A percentile compares a stretch with the other conserved stretches of the same genome.
Conservation (phyloP, 2,329 filamentous ascomycete genomes). For the Diplodia intermedia region DNA sequence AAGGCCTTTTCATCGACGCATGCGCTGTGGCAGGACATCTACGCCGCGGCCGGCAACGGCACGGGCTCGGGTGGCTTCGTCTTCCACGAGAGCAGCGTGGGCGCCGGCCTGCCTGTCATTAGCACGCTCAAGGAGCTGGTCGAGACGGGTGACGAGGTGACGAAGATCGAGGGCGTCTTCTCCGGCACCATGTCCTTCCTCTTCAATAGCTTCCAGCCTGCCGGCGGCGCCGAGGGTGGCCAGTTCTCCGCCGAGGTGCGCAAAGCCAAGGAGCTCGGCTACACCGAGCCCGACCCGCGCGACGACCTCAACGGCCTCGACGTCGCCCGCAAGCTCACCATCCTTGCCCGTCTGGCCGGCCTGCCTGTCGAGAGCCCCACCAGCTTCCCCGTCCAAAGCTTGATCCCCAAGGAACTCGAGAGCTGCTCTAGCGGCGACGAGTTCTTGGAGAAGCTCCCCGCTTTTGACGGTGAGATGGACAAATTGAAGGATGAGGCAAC, state of each 20-base stretch:
- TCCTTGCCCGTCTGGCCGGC: conserved; percentile 85
- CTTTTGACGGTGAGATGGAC: conserved; percentile 91
- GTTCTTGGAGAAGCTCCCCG: conserved; percentile 80
- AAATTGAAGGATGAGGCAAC: conserved; percentile 83
- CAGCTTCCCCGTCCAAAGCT: conserved; percentile 89
- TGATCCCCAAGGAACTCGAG: conserved; percentile 89
- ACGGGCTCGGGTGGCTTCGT: conserved; percentile 69
- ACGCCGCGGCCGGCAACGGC: conserved; percentile 72
- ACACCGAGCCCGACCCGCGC: conserved; percentile 86
- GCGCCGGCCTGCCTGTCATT: conserved; percentile 90
- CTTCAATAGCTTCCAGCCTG: conserved; percentile 95
- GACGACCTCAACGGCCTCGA: conserved; percentile 88
- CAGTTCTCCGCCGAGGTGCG: conserved; percentile 86
- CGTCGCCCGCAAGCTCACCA: conserved; percentile 95
- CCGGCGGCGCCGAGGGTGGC: conserved; percentile 73
- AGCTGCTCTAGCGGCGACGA: conserved; percentile 78
- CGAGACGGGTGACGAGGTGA: conserved; percentile 89
- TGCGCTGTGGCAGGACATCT: conserved; percentile 86
- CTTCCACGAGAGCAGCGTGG: conserved; percentile 95
- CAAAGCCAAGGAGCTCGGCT: conserved; percentile 91
- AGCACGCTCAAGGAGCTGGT: conserved; percentile 94
- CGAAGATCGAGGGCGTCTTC: conserved; percentile 94
- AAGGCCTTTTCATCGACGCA: conserved; percentile 90
- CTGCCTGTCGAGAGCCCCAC: conserved; percentile 82
- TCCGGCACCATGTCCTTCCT: conserved; percentile 97